Evolutionary conservation across 176 grass and related monocot species (phyloP), one percentile per base, ranked within the genome.

Genomic region (Echinochloa phyllopogon): DNA sequence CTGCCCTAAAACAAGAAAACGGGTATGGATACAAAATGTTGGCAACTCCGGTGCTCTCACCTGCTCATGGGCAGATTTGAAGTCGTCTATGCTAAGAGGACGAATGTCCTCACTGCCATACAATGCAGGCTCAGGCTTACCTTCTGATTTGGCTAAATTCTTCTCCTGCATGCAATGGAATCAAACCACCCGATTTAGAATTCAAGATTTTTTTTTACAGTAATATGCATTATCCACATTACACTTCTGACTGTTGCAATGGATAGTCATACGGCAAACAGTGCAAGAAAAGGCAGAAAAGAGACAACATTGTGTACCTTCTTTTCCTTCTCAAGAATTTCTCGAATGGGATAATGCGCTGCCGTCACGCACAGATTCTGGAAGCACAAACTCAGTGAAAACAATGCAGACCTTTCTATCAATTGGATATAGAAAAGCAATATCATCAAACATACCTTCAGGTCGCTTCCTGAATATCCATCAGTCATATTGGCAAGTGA

Each of bases 1-100:
- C 51, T 68, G 41, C 39, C 71, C 39, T 48, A 24, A 51, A 20
- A 57, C 25, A 69, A 27, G 9, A 48, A 55, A 73, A 25, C 6
- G 1, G 6, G 52, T 10, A 55, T 25, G 37, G 11, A 56, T 20
- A 52, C 4, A 20, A 48, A 47, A 69, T 39, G 25, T 20, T 67
- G 39, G 40, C 18, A 74, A 85, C 73, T 41, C 43, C 18, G 67
- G 10, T 51, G 65, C 62, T 50, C 74, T 79, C 82, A 99, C 96
- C 93, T 99, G 96, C 80, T 99, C 96, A 86, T 99, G 96, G 36
- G 96, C 91, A 82, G 88, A 96, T 92, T 96, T 99, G 88, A 99
- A 92, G 70, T 99, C 96, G 20, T 89, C 94, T 60, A 94, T 91
- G 85, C 87, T 92, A 82, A 99, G 86, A 86, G 91, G 88, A 72